Evolutionary conservation across 1,284 basidiomycete genomes (phyloP).

Genomic region (Microbotryum saponariae): DNA sequence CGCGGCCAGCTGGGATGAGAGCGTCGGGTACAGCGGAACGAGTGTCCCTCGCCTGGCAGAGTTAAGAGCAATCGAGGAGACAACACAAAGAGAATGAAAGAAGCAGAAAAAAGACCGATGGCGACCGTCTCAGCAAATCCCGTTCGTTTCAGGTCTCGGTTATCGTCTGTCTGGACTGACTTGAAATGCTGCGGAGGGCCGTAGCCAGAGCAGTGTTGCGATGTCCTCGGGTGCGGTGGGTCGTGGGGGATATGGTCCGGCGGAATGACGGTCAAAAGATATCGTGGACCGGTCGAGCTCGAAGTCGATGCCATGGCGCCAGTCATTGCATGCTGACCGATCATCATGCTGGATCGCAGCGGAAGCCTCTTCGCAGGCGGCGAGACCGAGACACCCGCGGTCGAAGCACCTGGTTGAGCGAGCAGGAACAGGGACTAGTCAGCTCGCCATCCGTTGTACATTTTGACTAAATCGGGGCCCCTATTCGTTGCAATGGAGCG

Average conservation of each 20-base stretch:
- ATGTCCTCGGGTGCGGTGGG: constrained; percentile 37
- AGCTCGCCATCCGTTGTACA: no score
- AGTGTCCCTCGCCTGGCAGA: constrained; percentile 32
- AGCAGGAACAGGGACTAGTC: no score
- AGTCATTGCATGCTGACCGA: no score
- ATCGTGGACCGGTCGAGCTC: constrained; percentile 8
- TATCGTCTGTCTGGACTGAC: constrained; percentile 17
- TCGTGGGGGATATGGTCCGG: constrained; percentile 36
- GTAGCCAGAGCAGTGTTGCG: constrained; percentile 34
- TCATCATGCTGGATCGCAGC: no score
- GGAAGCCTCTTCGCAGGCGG: no score
- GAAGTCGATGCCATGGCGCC: no score
- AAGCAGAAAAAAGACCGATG: not conserved
- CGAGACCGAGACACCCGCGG: no score
- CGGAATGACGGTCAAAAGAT: constrained; percentile 37
- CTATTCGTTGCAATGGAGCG: no score
- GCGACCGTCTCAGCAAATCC: not conserved
- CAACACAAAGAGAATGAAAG: not conserved
- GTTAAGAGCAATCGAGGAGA: not conserved
- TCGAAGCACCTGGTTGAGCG: no score
- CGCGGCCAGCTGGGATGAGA: constrained; percentile 33
- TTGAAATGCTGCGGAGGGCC: constrained; percentile 36
- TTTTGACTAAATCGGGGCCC: no score
- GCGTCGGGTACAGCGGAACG: constrained; percentile 35
- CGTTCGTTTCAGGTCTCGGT: not conserved